These are phyloP conservation scores for Rhizopus delemar DNA, from an alignment of 371 early-diverging fungal genomes.

Conservation along the genomic window DNA sequence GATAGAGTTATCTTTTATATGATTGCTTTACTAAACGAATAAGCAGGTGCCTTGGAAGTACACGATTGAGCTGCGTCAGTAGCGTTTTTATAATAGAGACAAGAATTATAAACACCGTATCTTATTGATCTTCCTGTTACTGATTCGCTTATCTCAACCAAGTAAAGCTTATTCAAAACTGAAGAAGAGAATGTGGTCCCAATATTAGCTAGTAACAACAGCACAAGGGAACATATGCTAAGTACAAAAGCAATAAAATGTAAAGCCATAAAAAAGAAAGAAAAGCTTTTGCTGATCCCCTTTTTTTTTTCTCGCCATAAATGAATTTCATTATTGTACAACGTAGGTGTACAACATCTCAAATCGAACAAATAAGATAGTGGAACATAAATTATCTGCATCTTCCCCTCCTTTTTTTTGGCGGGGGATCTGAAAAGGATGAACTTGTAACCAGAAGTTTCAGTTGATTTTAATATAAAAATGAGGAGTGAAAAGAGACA, in stretches of 20 bases:
- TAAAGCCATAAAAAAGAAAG: conserved; percentile 6
- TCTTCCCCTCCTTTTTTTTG: no score
- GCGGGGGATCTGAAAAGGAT: no score
- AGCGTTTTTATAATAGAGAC: conserved; percentile 23
- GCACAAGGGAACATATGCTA: conserved; percentile 26
- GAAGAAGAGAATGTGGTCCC: conserved; percentile 35
- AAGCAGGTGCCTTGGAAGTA: conserved; percentile 19
- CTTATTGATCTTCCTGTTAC: conserved; percentile 30
- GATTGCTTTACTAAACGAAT: conserved; percentile 26
- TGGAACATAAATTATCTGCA: conserved; percentile 1
- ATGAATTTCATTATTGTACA: neutral
- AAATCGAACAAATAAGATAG: neutral
- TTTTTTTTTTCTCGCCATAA: no score
- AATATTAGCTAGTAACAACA: conserved; percentile 36
- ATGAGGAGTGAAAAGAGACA: no score
- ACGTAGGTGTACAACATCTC: neutral
- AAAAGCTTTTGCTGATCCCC: neutral
- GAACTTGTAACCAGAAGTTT: no score
- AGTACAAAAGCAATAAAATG: conserved; percentile 29
- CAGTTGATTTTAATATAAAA: no score
- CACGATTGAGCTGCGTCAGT: conserved; percentile 19
- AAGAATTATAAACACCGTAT: conserved; percentile 42
- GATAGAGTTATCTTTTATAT: no score
- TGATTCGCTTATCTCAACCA: conserved; percentile 27
- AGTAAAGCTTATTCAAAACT: conserved; percentile 30